These are phyloP conservation scores for Solanum megistacrolobum DNA, from an alignment of 257 asterid genomes.

Conservation along the genomic window DNA sequence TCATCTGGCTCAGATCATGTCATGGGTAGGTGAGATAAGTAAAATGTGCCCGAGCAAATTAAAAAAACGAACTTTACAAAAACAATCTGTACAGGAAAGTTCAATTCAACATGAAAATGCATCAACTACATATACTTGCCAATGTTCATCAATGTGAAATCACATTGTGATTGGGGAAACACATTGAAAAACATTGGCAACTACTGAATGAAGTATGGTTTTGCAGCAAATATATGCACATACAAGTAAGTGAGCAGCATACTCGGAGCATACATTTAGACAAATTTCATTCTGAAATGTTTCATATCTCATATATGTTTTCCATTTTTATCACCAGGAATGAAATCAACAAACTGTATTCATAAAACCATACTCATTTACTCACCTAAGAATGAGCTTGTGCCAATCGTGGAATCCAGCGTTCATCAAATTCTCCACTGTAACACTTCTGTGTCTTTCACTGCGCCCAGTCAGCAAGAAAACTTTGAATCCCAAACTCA, in stretches of 20 bases:
- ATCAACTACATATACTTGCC: neutral
- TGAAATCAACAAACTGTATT: neutral
- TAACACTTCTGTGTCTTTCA: slow-evolving; percentile 48
- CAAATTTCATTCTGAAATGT: neutral
- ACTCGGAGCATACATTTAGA: neutral
- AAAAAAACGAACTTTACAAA: too few species aligned
- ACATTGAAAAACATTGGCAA: neutral
- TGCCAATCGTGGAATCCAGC: slow-evolving; percentile 71
- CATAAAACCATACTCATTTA: neutral
- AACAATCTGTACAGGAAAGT: neutral
- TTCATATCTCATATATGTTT: neutral
- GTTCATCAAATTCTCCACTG: slow-evolving; percentile 46
- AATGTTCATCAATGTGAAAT: neutral
- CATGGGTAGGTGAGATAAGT: too few species aligned
- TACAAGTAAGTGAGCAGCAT: neutral
- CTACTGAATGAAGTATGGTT: neutral
- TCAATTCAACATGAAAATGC: neutral
- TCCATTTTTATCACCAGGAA: neutral
- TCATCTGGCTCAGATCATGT: too few species aligned
- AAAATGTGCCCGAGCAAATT: too few species aligned
- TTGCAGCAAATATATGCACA: neutral
- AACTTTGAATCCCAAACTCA: slow-evolving; percentile 46
- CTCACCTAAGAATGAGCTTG: slow-evolving; percentile 66
- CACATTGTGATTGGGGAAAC: neutral
- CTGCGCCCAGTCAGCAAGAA: slow-evolving; percentile 72